Evolutionary conservation across 2,329 filamentous ascomycete genomes (phyloP), one percentile per base, ranked within the genome.

Genomic region (Eurotiales sp.): DNA sequence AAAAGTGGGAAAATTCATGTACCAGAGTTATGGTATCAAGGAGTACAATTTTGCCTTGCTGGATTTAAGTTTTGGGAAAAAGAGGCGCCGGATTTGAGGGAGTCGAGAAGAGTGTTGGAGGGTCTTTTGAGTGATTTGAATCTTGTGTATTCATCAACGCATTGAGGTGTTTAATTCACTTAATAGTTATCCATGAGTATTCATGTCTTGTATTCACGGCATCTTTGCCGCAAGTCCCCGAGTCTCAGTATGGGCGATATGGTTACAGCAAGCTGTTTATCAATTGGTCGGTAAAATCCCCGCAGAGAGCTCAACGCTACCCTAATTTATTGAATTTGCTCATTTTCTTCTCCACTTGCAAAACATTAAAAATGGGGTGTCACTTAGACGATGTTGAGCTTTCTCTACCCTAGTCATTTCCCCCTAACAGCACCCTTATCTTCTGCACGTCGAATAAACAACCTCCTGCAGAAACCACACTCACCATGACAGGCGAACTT

Each of bases 51-150:
- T n/a, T 43, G 41, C 7, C 27, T 19, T 43, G 41, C 41, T n/a
- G 41, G 41, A 8, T 43, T 43, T n/a, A 43, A 29, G 41, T 43
- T 43, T 29, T 46, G 43, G 43, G 43, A 46, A 46, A 21, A 46
- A 7, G 43, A 46, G 19, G 43, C 43, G 3, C 43, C 43, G 14
- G 43, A 46, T 22, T n/a, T 46, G 27, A 23, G 43, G 22, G 43
- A 32, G 27, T 30, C 43, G 1, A 32, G 43, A 15, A 32, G 21
- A 15, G 29, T 36, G 25, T 46, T 46, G 43, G 43, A 46, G 6
- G 29, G 29, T 10, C 15, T 46, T 34, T 3, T 46, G 21, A 14
- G 8, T 3, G 43, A 34, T 12, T 15, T 46, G n/a, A 12, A 34
- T 34, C 15, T 40, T n/a, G 8, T 40, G 36, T 40, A 32, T 32